Base-by-base conservation (phyloP, 129 eudicot species). In the Solidago caesia region DNA sequence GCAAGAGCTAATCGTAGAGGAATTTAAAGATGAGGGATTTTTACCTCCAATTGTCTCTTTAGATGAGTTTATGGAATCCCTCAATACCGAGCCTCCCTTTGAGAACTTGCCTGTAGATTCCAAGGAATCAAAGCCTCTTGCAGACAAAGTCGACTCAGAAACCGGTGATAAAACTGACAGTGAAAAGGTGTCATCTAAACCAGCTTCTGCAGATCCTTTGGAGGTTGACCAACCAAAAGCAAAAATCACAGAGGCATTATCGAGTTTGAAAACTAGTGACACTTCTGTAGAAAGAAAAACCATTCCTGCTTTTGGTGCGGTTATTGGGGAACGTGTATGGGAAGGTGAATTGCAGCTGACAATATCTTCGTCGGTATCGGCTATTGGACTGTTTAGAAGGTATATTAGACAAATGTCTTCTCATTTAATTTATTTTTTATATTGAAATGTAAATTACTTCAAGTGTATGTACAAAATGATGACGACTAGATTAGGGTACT, bases 1-100 rank as follows among this genome's bases (percentile, higher is more conserved):
- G 96, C 97, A 92, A 80, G 97, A 95, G 70, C 75, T 92, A 71
- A 89, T 87, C 44, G 96, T 85, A 61, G 97, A 85, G 65, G 97
- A 92, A 63, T 70, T 79, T 49, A 89, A 82, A 72, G 96, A 92
- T 82, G 82, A 87, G 1, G 96, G 81, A 14, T 75, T 64, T 49
- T 82, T 87, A 69, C 89, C 89, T 43, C 96, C 97, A 58, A 90
- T 96, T 4, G 86, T 84, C 41, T 92, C 97, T 4, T 77, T 92
- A 66, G 97, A 89, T 67, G 97, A 89, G 78, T 92, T 92, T 25
- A 87, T 92, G 89, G 91, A 92, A 72, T 89, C 96, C 55, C 90
- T 92, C 43, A 75, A 89, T 44, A 39, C 84, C 14, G 97, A 92
- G 77, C 96, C 96, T 56, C 97, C 97, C 0, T 92, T 92, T 81